Conservation (phyloP, 225 moss, liverwort and hornwort species). For the Polytrichum commune region DNA sequence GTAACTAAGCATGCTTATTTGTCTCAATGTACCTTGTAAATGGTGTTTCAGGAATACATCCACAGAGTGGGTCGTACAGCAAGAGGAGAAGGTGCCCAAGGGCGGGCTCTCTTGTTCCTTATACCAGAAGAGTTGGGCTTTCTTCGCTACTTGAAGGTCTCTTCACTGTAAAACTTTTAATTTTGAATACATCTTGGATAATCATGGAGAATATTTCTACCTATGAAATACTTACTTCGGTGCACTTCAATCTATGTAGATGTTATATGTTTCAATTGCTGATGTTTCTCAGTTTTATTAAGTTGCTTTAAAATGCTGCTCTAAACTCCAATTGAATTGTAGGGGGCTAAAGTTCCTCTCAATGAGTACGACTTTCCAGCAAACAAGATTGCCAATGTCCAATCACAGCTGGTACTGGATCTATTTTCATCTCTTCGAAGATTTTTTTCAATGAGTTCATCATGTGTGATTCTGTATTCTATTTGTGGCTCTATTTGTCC, state of each 20-base stretch:
- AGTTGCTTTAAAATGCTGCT: no score
- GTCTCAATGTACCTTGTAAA: no score
- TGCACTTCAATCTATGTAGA: no score
- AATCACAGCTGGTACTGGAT: conserved; percentile 74
- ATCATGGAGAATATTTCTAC: no score
- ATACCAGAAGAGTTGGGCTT: conserved; percentile 92
- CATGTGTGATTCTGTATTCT: no score
- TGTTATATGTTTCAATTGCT: no score
- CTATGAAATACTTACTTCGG: no score
- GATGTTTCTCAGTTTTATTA: no score
- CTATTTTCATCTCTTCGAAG: not conserved
- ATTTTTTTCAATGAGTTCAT: no score
- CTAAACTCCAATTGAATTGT: conserved; percentile 3
- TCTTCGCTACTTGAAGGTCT: conserved; percentile 71
- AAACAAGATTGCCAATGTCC: conserved; percentile 88
- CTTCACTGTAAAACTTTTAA: not conserved
- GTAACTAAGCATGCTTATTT: no score
- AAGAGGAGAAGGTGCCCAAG: conserved; percentile 91
- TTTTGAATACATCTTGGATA: no score
- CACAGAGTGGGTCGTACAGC: conserved; percentile 97
- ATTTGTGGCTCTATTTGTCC: no score
- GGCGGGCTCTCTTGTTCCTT: conserved; percentile 84
- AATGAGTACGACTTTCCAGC: conserved; percentile 94
- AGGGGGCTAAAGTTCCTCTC: conserved; percentile 93
- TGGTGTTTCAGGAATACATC: conserved; percentile 72